phyloP scores from a whole-genome alignment of 148 eudicot species.

The Euryodendron excelsum region DNA sequence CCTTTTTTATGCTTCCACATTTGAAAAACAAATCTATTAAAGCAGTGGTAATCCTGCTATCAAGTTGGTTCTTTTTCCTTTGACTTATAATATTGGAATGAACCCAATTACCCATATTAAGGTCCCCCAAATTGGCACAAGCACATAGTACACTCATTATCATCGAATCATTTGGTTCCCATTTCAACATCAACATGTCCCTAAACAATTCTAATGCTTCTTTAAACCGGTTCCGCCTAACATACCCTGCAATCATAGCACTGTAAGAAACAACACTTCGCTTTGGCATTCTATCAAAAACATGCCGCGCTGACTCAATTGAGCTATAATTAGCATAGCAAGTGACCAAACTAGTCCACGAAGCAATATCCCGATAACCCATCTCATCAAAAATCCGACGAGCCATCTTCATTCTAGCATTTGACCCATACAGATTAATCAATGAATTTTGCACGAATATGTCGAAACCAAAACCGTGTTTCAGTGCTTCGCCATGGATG shows the following conservation, averaged over 20 bases:
- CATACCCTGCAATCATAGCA: conserved; percentile 7
- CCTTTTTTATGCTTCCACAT: conserved; percentile 6
- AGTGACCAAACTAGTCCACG: conserved; percentile 12
- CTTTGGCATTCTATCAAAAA: conserved; percentile 5
- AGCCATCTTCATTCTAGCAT: neutral
- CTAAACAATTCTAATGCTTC: neutral
- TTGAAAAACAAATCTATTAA: conserved; percentile 13
- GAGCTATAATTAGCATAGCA: neutral
- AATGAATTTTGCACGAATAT: conserved; percentile 1
- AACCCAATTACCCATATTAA: conserved; percentile 8
- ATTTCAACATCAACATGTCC: conserved; percentile 2
- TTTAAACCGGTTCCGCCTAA: conserved; percentile 4
- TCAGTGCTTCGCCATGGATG: neutral
- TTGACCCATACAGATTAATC: conserved; percentile 1
- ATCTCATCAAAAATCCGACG: conserved; percentile 6
- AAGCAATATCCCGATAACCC: conserved; percentile 6
- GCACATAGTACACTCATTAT: conserved; percentile 10
- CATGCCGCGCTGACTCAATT: neutral
- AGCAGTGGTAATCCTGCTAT: conserved; percentile 5
- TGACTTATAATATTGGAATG: neutral
- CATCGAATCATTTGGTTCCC: conserved; percentile 2
- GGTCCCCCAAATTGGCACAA: conserved; percentile 10
- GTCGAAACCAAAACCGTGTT: neutral
- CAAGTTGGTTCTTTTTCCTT: neutral
- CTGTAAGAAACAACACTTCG: conserved; percentile 13